Evolutionary conservation across 2,329 filamentous ascomycete genomes (phyloP), one percentile per base, ranked within the genome.

Genomic region (Zelopaecilomyces penicillatus): DNA sequence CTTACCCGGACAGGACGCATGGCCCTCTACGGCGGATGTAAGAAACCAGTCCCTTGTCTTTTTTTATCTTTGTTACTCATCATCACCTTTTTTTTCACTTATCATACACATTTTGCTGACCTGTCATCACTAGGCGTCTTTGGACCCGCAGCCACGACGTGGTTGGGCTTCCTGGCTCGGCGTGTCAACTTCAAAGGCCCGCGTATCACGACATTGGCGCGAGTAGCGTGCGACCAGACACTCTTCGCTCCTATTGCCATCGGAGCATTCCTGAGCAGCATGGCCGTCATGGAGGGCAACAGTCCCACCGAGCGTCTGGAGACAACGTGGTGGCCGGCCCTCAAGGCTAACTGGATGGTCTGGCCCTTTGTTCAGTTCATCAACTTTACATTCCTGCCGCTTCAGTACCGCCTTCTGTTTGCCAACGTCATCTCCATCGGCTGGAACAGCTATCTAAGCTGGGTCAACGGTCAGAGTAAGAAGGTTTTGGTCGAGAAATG

Each of bases 371-470:
- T 94, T 45, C 90, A 96, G 70, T 71, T 83, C 43, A 74, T 83
- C 59, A 96, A 96, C 72, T 96, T 96, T 69, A 84, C 85, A 58
- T 76, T 93, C 52, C 78, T 95, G 51, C 90, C 90, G 40, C 71
- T 94, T 50, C 79, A 94, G 60, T 82, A 91, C 66, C 77, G 89
- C 47, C 79, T 96, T 36, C 69, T 95, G 55, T 83, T 95, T 50
- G 90, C 95, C 56, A 96, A 96, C 59, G 64, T 94, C 41, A 74
- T 95, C 43, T 86, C 71, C 43, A 74, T 79, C 52, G 78, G 77
- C 50, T 82, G 78, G 78, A 82, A 82, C 64, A 78, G 73, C 51
- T 82, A 81, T 57, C 62, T 82, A 54, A 82, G 78, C 63, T 78
- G 69, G 63, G 62, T 80, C 43, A 82, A 82, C 64, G 75, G 70